phyloP scores from a whole-genome alignment of 2,329 filamentous ascomycete species.

The Diplodia scrobiculata region DNA sequence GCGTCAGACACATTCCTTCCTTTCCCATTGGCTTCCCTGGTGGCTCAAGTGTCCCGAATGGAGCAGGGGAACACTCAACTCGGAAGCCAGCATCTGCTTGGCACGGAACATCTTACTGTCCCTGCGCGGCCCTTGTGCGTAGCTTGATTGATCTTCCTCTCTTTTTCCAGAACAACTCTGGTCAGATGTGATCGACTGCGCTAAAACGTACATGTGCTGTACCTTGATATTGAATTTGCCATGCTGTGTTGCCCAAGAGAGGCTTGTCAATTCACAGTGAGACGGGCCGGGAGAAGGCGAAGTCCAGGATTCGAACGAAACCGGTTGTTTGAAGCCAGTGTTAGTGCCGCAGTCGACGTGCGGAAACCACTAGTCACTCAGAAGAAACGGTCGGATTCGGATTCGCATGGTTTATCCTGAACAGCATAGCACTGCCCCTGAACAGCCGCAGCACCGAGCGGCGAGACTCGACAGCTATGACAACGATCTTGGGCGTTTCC shows the following conservation, averaged over 20 bases:
- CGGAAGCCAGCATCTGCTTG: not conserved
- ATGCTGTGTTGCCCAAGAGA: too few relatives aligned
- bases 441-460: not conserved
- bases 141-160: not conserved
- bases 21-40: not conserved
- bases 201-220: too few relatives aligned
- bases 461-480: not conserved
- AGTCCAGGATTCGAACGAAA: too few relatives aligned
- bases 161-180: not conserved
- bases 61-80: not conserved
- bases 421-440: not conserved
- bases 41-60: not conserved
- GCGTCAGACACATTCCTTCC: not conserved
- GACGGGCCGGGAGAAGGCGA: too few relatives aligned
- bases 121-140: too few relatives aligned
- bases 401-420: not conserved
- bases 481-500: not conserved
- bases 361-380: not conserved
- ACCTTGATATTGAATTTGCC: too few relatives aligned
- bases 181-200: too few relatives aligned
- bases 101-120: not conserved
- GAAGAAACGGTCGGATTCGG: not conserved
- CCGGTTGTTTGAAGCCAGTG: too few relatives aligned
- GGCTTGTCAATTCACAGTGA: too few relatives aligned
- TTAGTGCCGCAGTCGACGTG: not conserved